Evolutionary conservation across 495 filamentous ascomycete genomes (phyloP), one percentile per base, ranked within the genome.

Genomic region (Daldinia decipiens): DNA sequence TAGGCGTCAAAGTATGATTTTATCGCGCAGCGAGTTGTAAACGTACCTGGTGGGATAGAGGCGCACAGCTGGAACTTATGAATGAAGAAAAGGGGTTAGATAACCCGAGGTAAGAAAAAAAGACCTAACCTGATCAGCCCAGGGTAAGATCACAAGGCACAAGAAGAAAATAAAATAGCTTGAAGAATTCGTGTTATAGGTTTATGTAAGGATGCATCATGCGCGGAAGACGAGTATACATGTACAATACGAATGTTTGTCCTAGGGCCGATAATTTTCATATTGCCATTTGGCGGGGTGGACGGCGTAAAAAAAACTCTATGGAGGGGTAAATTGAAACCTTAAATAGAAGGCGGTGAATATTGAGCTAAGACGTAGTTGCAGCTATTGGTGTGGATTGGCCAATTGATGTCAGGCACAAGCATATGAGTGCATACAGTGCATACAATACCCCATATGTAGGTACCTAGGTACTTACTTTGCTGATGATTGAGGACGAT

Each of bases 311-410:
- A 67, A 67, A 67, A 67, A 45, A 60, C 63, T 67, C n/a, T 7
- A 67, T 67, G 64, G 64, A 67, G 64, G 64, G 64, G 64, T 67
- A 67, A 55, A 19, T 45, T 40, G 55, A 24, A 27, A 57, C 38
- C 17, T 26, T 36, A 67, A 53, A 67, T 8, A 50, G 64, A 55
- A 67, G 50, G 64, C 64, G 64, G 64, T 67, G 45, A 54, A 32
- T 9, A 1, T 38, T 6, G 17, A 53, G 11, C 36, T 36, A 34
- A 60, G 57, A 2, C 2, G 17, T 39, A 39, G 34, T 31, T 31
- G 36, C 27, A 59, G 21, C 19, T 34, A 5, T 19, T 5, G 15
- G 3, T 39, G 13, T 38, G 7, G 27, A 62, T 68, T 68, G 65
- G 65, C 26, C 58, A 70, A 68, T 64, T 60, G 56, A 27, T 12